Evolutionary conservation across 495 filamentous ascomycete genomes (phyloP).

Genomic region (Penicillium fimorum): DNA sequence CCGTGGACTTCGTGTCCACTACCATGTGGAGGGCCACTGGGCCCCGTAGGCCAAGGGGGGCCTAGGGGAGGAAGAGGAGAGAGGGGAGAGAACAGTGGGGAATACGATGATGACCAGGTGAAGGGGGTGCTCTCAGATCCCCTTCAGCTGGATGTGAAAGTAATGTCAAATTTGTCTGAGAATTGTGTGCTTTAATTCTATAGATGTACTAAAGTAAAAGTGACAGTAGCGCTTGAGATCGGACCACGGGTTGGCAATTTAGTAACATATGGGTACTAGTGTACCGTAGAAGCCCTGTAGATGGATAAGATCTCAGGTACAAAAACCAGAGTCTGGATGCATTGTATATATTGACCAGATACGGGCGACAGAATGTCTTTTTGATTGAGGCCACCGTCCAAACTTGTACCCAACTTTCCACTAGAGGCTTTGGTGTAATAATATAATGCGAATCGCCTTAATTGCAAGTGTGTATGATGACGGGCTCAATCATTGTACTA

Average conservation of each 20-base stretch:
- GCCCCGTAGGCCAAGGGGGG: not conserved
- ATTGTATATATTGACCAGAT: not conserved
- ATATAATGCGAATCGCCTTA: too few relatives aligned
- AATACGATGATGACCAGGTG: not conserved
- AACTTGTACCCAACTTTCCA: too few relatives aligned
- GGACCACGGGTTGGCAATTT: not conserved
- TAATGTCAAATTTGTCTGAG: not conserved
- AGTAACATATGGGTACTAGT: not conserved
- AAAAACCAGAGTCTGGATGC: not conserved
- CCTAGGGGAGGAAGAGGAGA: not conserved
- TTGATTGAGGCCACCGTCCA: too few relatives aligned
- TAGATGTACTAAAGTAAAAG: not conserved
- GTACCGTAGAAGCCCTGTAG: not conserved
- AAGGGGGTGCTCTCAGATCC: constrained; percentile 1
- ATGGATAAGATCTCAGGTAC: not conserved
- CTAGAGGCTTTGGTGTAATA: too few relatives aligned
- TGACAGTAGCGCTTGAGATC: not conserved
- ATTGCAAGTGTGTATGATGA: too few relatives aligned
- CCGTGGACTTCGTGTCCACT: constrained; percentile 5
- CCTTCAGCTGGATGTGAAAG: not conserved
- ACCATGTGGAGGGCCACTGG: not conserved
- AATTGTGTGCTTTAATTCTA: not conserved
- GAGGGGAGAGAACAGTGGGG: constrained; percentile 1
- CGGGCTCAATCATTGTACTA: too few relatives aligned
- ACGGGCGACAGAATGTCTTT: not conserved